phyloP scores from a whole-genome alignment of 2,329 filamentous ascomycete genomes.

The Alternaria rosae region DNA sequence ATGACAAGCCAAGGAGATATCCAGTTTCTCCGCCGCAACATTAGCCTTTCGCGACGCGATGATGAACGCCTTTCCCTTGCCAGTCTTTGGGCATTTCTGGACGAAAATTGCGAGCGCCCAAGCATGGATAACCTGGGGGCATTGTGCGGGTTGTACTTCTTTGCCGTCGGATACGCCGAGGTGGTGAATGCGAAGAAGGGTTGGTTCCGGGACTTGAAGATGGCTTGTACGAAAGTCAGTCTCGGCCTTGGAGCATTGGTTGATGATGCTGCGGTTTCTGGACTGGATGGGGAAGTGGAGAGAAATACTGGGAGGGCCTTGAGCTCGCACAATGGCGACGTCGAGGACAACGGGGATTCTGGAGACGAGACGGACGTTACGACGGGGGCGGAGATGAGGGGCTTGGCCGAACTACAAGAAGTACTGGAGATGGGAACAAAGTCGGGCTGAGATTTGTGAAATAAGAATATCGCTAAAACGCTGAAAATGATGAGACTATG shows the following conservation, averaged over 20 bases:
- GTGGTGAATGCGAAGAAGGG: not conserved
- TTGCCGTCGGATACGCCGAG: not conserved
- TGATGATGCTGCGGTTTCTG: not conserved
- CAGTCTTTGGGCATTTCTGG: not conserved
- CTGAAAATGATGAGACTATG: not conserved
- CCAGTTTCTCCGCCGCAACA: not conserved
- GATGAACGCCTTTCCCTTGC: not conserved
- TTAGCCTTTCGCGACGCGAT: not conserved
- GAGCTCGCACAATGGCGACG: not conserved
- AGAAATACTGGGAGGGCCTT: not conserved
- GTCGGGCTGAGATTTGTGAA: not conserved
- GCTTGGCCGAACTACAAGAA: not conserved
- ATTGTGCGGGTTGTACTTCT: not conserved
- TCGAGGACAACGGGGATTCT: not conserved
- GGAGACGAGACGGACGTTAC: not conserved
- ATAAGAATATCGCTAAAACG: constrained; percentile 9
- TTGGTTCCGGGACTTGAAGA: not conserved
- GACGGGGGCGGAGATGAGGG: not conserved
- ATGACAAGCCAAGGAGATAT: not conserved
- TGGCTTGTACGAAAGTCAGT: not conserved
- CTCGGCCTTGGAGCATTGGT: not conserved
- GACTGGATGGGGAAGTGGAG: not conserved
- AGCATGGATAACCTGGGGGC: not conserved
- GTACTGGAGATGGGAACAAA: not conserved
- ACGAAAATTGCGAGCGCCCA: not conserved